A percentile compares a stretch with the other conserved stretches of the same genome.
Evolutionary conservation across 2,329 filamentous ascomycete genomes (phyloP).

Genomic region (Colletotrichum siamense): DNA sequence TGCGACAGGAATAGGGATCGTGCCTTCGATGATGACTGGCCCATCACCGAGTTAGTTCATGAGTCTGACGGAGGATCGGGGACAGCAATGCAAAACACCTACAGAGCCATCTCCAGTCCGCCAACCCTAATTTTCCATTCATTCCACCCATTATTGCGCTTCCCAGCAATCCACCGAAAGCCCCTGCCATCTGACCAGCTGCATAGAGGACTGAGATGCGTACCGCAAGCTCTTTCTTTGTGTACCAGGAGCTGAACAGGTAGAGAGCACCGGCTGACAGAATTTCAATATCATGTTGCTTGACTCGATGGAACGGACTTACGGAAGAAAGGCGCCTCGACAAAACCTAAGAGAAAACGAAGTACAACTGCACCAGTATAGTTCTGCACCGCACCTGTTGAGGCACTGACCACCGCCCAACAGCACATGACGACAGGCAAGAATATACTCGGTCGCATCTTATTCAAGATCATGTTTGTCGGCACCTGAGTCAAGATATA

Average conservation of each 20-base stretch:
- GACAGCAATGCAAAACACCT: constrained; percentile 56
- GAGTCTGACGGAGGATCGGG: neutral
- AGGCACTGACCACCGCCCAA: neutral
- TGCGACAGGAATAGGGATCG: constrained; percentile 17
- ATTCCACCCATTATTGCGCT: constrained; percentile 29
- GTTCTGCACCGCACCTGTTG: neutral
- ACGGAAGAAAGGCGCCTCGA: constrained; percentile 5
- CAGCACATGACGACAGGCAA: constrained; percentile 1
- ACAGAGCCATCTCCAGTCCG: constrained; percentile 80
- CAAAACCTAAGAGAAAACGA: neutral
- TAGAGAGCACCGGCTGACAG: constrained; percentile 46
- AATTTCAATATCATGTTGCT: neutral
- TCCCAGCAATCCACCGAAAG: constrained; percentile 31
- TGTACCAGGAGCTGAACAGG: constrained; percentile 57
- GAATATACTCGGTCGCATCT: constrained; percentile 3
- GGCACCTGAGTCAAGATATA: constrained; percentile 4
- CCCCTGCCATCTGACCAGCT: constrained; percentile 25
- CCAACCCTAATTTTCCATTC: constrained; percentile 28
- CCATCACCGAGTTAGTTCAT: neutral
- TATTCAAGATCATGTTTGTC: constrained; percentile 12
- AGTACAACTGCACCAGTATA: neutral
- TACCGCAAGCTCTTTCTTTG: constrained; percentile 46
- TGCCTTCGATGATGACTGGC: neutral
- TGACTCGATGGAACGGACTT: neutral
- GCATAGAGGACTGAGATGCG: constrained; percentile 52